phyloP scores from a whole-genome alignment of 805 yeast species.

The Tetrapisispora namnaoensis region DNA sequence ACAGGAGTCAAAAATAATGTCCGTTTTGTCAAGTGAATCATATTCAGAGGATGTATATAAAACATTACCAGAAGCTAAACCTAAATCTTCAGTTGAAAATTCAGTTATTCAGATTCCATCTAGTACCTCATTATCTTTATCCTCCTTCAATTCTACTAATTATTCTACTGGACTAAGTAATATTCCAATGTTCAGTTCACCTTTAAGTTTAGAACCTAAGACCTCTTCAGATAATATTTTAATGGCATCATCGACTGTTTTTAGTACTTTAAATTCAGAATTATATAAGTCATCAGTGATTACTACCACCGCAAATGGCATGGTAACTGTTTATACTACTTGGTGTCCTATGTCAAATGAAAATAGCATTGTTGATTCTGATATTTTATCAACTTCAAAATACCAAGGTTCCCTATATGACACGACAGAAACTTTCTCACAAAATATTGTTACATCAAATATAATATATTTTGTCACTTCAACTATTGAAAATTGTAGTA shows the following conservation, averaged over 20 bases:
- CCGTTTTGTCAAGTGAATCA: too few relatives aligned
- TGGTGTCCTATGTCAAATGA: slow-evolving; percentile 16
- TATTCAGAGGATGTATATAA: too few relatives aligned
- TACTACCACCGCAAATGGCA: slow-evolving; percentile 7
- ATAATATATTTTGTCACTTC: neutral
- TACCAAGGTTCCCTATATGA: neutral
- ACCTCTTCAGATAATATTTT: too few relatives aligned
- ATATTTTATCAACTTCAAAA: neutral
- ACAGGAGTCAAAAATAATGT: too few relatives aligned
- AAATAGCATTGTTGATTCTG: neutral
- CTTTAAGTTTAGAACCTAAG: too few relatives aligned
- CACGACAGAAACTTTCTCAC: neutral
- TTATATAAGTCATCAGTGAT: slow-evolving; percentile 7
- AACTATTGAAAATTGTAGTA: neutral
- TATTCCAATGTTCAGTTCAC: neutral
- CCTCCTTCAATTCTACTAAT: too few relatives aligned
- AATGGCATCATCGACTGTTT: neutral
- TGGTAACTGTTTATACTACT: slow-evolving; percentile 22
- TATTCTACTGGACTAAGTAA: too few relatives aligned
- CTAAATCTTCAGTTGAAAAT: too few relatives aligned
- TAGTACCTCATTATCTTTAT: too few relatives aligned
- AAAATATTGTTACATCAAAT: neutral
- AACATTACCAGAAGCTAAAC: too few relatives aligned
- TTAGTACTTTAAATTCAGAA: neutral
- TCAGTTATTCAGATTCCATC: too few relatives aligned